Evolutionary conservation across 805 yeast species (phyloP), one percentile per base, ranked within the genome.

Genomic region (Millerozyma acaciae): DNA sequence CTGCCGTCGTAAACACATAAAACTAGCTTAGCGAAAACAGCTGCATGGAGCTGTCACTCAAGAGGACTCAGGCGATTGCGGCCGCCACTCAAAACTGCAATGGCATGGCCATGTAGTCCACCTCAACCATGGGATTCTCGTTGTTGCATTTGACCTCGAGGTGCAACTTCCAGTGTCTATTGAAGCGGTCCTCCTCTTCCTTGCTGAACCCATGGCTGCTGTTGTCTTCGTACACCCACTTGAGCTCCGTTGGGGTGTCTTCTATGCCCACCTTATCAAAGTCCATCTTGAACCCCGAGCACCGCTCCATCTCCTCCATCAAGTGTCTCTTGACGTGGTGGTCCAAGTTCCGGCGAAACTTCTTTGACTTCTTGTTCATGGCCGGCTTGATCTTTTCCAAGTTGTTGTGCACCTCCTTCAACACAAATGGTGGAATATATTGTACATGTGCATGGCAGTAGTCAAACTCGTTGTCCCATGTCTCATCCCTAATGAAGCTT

Each of bases 281-380:
- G 30, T 74, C 65, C 60, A 75, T 62, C 30, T 64, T 63, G 47
- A 73, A 72, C 28, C 85, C 84, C n/a, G 79, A 63, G 53, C 77
- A 73, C 37, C 65, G 68, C 41, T 70, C 72, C 59, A 83, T 77
- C 45, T 81, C 89, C 40, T 73, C 70, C 51, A 83, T 65, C 51
- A 83, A 60, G 55, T 82, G 89, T 50, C 80, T 80, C 47, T 78
- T 75, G 35, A 83, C 67, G 50, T 83, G 90, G 55, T 83, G 90
- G 48, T 78, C 81, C 54, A 83, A 68, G 55, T 81, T 81, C 53
- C 90, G 70, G 39, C 76, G 76, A 52, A 80, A 83, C 57, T 81
- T 81, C 47, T 76, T 74, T 37, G 80, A 78, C 53, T 82, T 76
- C 40, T 81, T 77, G 58, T 81, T 82, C 68, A 75, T 78, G 26